Evolutionary conservation across 768 basidiomycete species (phyloP).

Genomic region (Suillus sp.): DNA sequence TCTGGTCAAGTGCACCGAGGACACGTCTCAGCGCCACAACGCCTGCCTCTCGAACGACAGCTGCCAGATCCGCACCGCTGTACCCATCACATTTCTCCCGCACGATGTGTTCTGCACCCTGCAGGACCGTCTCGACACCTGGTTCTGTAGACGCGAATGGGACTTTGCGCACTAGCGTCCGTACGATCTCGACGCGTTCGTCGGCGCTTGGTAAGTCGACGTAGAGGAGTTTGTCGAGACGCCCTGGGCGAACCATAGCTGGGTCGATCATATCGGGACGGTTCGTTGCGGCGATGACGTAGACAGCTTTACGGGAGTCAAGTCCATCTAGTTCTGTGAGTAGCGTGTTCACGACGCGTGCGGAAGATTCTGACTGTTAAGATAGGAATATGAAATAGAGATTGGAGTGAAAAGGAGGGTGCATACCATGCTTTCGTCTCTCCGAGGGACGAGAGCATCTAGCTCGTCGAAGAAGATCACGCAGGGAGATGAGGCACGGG

Average conservation of each 20-base stretch:
- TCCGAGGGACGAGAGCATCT: conserved; percentile 86
- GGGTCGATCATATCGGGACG: conserved; percentile 97
- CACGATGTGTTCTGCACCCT: conserved; percentile 50
- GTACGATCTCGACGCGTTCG: conserved; percentile 84
- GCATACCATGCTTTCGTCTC: conserved; percentile 86
- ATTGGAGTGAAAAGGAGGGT: neutral
- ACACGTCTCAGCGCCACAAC: conserved; percentile 76
- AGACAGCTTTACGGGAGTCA: conserved; percentile 82
- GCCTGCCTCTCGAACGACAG: conserved; percentile 87
- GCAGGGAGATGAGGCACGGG: conserved; percentile 91
- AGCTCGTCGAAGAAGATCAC: conserved; percentile 96
- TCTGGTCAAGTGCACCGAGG: conserved; percentile 65
- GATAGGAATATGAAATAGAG: conserved; percentile 1
- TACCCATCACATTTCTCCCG: conserved; percentile 77
- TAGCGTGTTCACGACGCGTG: conserved; percentile 88
- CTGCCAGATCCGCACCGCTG: conserved; percentile 89
- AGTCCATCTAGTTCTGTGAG: conserved; percentile 94
- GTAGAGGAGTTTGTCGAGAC: conserved; percentile 91
- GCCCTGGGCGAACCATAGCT: conserved; percentile 95
- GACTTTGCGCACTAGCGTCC: conserved; percentile 71
- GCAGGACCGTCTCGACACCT: conserved; percentile 21
- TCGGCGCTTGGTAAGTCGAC: conserved; percentile 77
- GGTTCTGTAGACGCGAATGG: conserved; percentile 52
- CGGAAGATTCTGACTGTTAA: conserved; percentile 84
- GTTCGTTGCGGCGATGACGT: conserved; percentile 94